A percentile compares a stretch with the other conserved stretches of the same genome.
Conservation (phyloP, 2,329 filamentous ascomycete genomes). For the Zymoseptoria pseudotritici region DNA sequence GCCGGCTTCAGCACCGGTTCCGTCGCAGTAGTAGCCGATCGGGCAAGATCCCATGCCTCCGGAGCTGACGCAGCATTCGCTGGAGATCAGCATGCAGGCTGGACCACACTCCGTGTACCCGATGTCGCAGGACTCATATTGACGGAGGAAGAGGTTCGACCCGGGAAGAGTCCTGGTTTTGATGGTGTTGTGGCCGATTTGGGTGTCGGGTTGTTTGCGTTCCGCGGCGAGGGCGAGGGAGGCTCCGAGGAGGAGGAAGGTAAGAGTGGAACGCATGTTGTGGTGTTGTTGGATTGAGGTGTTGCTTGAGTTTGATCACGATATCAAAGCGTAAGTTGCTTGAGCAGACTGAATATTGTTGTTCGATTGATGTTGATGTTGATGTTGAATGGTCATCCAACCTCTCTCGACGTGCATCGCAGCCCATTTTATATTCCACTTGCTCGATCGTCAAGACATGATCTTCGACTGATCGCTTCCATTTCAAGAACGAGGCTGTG, state of each 20-base stretch:
- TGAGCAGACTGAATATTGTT: background rate
- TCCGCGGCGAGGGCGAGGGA: background rate
- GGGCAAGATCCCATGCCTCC: background rate
- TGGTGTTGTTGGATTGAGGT: background rate
- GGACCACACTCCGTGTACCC: background rate
- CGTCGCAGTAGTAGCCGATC: background rate
- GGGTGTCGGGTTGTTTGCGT: background rate
- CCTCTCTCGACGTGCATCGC: too few relatives aligned
- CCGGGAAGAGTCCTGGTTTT: background rate
- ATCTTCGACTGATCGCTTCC: background rate
- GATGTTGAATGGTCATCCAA: too few relatives aligned
- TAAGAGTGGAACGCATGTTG: background rate
- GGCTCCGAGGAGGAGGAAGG: background rate
- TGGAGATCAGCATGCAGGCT: background rate
- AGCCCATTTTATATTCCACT: background rate
- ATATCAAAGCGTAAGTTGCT: background rate
- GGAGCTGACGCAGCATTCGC: background rate
- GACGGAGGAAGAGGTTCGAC: background rate
- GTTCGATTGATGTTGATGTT: background rate
- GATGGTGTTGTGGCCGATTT: background rate
- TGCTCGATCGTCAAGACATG: background rate
- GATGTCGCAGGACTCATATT: background rate
- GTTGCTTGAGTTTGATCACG: too few relatives aligned
- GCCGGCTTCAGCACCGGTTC: background rate
- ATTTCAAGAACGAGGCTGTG: background rate